A percentile compares a stretch with the other conserved stretches of the same genome.
phyloP scores from a whole-genome alignment of 2,329 filamentous ascomycete species.

The Ophiocordyceps camponoti-leonardi region DNA sequence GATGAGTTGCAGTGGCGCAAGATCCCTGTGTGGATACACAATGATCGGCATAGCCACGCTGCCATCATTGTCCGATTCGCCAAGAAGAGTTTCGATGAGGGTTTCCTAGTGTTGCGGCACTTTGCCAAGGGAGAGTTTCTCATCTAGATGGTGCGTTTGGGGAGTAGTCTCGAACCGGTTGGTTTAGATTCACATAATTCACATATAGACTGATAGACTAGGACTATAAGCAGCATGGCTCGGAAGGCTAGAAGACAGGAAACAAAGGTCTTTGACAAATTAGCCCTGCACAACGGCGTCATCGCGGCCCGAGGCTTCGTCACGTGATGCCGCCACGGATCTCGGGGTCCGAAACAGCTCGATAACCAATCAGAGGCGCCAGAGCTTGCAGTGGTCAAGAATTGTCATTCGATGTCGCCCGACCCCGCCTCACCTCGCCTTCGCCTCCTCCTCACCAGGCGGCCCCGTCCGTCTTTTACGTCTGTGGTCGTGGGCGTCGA shows the following conservation, averaged over 20 bases:
- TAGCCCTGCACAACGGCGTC: background rate
- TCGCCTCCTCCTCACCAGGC: background rate
- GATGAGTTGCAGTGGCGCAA: slow-evolving; percentile 49
- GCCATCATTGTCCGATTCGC: slow-evolving; percentile 72
- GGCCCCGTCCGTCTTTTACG: background rate
- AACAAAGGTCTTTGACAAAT: background rate
- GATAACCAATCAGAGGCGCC: background rate
- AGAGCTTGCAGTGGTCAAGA: background rate
- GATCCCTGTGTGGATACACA: slow-evolving; percentile 58
- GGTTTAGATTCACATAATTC: background rate
- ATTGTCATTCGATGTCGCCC: background rate
- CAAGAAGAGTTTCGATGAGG: slow-evolving; percentile 54
- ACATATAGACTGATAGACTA: background rate
- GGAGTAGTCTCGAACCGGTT: background rate
- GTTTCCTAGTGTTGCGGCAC: slow-evolving; percentile 60
- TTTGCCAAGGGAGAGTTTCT: slow-evolving; percentile 63
- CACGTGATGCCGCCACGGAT: background rate
- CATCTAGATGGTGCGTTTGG: slow-evolving; percentile 7
- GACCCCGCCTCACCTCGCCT: background rate
- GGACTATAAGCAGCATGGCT: background rate
- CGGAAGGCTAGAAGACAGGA: background rate
- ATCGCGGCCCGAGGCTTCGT: background rate
- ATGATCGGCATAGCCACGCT: slow-evolving; percentile 67
- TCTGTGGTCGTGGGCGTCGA: background rate
- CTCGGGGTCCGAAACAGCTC: background rate